A percentile compares a stretch with the other conserved stretches of the same genome.
These are phyloP conservation scores for Pogostemon cablin DNA, from an alignment of 257 asterid species.

Conservation along the genomic window DNA sequence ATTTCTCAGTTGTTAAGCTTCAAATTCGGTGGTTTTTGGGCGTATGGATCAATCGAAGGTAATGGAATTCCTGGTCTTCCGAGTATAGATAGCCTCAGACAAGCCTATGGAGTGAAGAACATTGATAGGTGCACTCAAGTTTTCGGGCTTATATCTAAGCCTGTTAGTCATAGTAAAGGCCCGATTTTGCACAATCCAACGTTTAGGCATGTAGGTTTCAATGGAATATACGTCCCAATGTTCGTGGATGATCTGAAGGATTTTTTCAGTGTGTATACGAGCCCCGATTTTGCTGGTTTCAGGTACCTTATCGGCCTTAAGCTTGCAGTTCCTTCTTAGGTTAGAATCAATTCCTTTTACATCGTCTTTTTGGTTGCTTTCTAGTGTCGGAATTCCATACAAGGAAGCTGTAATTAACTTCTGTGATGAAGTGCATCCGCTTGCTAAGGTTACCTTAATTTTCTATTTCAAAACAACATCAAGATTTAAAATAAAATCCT, in stretches of 20 bases:
- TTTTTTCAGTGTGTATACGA: slow-evolving; percentile 55
- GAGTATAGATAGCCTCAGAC: slow-evolving; percentile 48
- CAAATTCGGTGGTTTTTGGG: slow-evolving; percentile 53
- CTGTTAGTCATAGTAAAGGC: slow-evolving; percentile 75
- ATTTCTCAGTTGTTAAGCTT: slow-evolving; percentile 62
- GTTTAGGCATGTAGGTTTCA: slow-evolving; percentile 51
- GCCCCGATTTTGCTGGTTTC: slow-evolving; percentile 59
- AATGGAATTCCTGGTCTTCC: slow-evolving; percentile 54
- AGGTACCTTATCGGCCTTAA: too few species aligned
- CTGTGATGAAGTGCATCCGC: slow-evolving; percentile 71
- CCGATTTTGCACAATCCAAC: slow-evolving; percentile 74
- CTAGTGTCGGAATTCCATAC: slow-evolving; percentile 70
- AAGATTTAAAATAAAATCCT: too few species aligned
- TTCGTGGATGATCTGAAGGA: slow-evolving; percentile 66
- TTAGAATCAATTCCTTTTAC: too few species aligned
- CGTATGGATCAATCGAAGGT: slow-evolving; percentile 60
- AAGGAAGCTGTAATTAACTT: slow-evolving; percentile 62
- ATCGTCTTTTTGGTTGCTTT: too few species aligned
- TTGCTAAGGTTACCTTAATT: slow-evolving; percentile 54
- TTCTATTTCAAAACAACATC: background rate
- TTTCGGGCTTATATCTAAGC: slow-evolving; percentile 69
- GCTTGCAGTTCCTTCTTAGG: too few species aligned
- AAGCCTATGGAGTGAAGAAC: slow-evolving; percentile 48
- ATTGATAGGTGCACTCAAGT: slow-evolving; percentile 51
- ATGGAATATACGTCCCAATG: slow-evolving; percentile 71